Evolutionary conservation across 2,329 filamentous ascomycete genomes (phyloP).

Genomic region (Xylaria multiplex): DNA sequence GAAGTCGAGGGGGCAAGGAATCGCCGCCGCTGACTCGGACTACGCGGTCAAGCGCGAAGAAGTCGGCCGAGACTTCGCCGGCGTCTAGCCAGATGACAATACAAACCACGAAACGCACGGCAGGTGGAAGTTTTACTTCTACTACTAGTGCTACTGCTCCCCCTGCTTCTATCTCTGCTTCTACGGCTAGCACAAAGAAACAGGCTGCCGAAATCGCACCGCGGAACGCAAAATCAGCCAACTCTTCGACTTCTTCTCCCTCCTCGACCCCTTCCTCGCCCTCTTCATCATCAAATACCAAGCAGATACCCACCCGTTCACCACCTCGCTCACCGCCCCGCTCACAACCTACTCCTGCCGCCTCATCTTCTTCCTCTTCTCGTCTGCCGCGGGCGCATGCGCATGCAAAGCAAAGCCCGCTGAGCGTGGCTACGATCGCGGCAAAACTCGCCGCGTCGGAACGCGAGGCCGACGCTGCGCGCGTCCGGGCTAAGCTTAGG

Average conservation of each 20-base stretch:
- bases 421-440: constrained; percentile 70
- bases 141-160: not conserved
- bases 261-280: not conserved
- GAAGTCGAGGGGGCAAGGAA: constrained; percentile 16
- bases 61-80: constrained; percentile 32
- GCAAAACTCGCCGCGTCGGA: constrained; percentile 73
- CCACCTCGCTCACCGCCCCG: constrained; percentile 23
- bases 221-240: constrained; percentile 1
- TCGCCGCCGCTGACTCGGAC: constrained; percentile 14
- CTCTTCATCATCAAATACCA: constrained; percentile 9
- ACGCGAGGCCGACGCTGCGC: constrained; percentile 70
- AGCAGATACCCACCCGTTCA: constrained; percentile 10
- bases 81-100: constrained; percentile 15
- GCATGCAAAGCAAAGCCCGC: constrained; percentile 60
- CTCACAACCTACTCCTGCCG: constrained; percentile 9
- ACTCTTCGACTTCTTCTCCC: constrained; percentile 7
- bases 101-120: constrained; percentile 33
- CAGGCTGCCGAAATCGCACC: not conserved
- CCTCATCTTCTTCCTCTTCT: constrained; percentile 25
- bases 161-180: not conserved
- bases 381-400: constrained; percentile 50
- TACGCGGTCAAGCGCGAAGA: constrained; percentile 28
- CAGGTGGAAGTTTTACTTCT: not conserved
- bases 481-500: constrained; percentile 70
- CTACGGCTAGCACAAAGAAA: constrained; percentile 13